Evolutionary conservation across 805 yeast genomes (phyloP).

Genomic region (Lipomyces yamadae): DNA sequence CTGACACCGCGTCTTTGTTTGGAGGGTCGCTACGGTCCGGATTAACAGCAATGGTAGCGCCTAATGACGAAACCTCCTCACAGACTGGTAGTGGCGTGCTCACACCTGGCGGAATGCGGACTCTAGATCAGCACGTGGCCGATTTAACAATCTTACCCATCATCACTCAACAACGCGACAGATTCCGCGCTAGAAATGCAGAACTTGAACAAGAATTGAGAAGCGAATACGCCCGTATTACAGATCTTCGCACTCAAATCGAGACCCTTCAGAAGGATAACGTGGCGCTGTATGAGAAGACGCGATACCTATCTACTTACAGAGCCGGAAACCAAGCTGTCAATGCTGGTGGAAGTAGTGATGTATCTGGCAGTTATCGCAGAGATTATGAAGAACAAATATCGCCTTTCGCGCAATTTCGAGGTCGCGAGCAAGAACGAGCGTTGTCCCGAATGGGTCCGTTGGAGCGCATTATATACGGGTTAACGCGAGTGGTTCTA

Average conservation of each 20-base stretch:
- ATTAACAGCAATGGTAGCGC: slow-evolving; percentile 11
- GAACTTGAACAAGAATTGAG: slow-evolving; percentile 84
- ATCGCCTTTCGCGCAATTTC: slow-evolving; percentile 82
- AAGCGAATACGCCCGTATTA: slow-evolving; percentile 57
- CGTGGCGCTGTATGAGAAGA: slow-evolving; percentile 76
- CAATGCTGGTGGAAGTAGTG: slow-evolving; percentile 30
- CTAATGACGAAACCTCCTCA: slow-evolving; percentile 12
- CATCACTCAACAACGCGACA: slow-evolving; percentile 91
- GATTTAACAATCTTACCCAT: slow-evolving; percentile 66
- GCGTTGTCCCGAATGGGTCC: slow-evolving; percentile 74
- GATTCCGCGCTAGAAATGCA: slow-evolving; percentile 80
- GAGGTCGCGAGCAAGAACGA: slow-evolving; percentile 76
- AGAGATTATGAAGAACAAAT: slow-evolving; percentile 73
- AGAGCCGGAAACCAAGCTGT: slow-evolving; percentile 25
- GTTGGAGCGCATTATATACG: slow-evolving; percentile 74
- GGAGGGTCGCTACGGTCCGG: slow-evolving; percentile 35
- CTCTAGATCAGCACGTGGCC: slow-evolving; percentile 33
- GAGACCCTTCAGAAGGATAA: slow-evolving; percentile 73
- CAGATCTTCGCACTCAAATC: slow-evolving; percentile 68
- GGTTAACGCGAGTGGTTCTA: slow-evolving; percentile 72
- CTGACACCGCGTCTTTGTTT: slow-evolving; percentile 30
- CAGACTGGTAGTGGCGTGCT: slow-evolving; percentile 15
- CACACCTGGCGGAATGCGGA: slow-evolving; percentile 16
- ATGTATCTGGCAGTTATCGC: slow-evolving; percentile 54
- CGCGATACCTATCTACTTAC: slow-evolving; percentile 44